Conservation (phyloP, 768 basidiomycete genomes). For the Hortiboletus campestris region DNA sequence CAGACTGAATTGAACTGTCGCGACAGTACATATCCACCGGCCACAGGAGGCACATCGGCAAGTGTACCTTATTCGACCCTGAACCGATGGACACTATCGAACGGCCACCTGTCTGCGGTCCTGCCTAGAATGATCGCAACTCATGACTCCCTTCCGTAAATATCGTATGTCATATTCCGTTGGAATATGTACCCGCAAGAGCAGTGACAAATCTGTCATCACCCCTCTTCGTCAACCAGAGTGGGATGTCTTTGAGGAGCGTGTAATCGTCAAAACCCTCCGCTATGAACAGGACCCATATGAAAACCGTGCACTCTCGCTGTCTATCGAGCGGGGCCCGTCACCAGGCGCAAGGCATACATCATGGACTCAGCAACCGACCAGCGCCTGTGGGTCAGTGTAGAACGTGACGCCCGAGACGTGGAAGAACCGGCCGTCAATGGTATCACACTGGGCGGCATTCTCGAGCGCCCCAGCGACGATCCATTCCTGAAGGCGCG, state of each 20-base stretch:
- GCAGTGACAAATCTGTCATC: conserved; percentile 4
- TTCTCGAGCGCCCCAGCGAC: conserved; percentile 12
- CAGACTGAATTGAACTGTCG: not conserved
- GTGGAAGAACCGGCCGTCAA: conserved; percentile 8
- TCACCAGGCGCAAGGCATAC: conserved; percentile 4
- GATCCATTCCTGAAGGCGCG: not conserved
- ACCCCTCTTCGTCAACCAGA: conserved; percentile 2
- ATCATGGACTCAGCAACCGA: not conserved
- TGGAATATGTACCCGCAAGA: conserved; percentile 12
- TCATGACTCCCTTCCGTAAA: not conserved
- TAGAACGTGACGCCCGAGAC: not conserved
- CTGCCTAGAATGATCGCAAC: conserved; percentile 2
- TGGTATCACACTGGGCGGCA: not conserved
- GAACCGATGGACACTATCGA: conserved; percentile 3
- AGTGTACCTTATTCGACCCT: conserved; percentile 13
- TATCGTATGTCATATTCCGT: not conserved
- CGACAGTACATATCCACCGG: not conserved
- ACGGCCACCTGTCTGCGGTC: not conserved
- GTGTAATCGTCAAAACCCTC: conserved; percentile 10
- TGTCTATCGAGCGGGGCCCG: not conserved
- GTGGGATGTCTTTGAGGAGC: conserved; percentile 1
- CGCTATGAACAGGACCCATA: conserved; percentile 9
- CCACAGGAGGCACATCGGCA: not conserved
- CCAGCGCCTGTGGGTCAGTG: not conserved
- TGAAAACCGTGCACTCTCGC: conserved; percentile 1